Conservation (phyloP, 129 eudicot species). For the Erigeron canadensis region DNA sequence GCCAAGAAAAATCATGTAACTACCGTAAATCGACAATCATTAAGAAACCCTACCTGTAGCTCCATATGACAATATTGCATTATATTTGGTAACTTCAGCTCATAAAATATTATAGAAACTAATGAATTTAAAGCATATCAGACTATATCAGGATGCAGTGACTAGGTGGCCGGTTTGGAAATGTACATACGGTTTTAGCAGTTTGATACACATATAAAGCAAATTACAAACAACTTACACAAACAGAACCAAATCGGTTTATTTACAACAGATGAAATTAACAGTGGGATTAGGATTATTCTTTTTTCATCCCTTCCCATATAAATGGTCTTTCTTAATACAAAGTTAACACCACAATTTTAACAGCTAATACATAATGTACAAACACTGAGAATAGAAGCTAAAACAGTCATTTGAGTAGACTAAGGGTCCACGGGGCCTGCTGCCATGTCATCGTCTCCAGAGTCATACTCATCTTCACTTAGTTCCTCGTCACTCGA, state of each 20-base stretch:
- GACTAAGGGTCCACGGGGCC: slow-evolving; percentile 83
- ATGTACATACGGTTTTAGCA: background rate
- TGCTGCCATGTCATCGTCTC: slow-evolving; percentile 79
- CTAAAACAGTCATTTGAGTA: background rate
- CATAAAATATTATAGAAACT: too few species aligned
- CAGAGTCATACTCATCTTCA: slow-evolving; percentile 67
- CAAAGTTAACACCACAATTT: slow-evolving; percentile 24
- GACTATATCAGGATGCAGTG: background rate
- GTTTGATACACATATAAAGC: background rate
- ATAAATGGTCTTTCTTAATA: slow-evolving; percentile 35
- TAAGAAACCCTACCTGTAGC: too few species aligned
- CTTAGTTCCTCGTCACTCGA: slow-evolving; percentile 85
- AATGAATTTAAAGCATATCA: background rate
- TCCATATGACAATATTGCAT: too few species aligned
- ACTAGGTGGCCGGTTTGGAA: background rate
- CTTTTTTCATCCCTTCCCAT: slow-evolving; percentile 45
- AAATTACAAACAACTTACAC: background rate
- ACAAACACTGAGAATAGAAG: slow-evolving; percentile 32
- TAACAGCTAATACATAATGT: slow-evolving; percentile 37
- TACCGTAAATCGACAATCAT: too few species aligned
- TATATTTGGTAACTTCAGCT: too few species aligned
- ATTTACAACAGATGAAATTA: slow-evolving; percentile 45
- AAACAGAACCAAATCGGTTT: slow-evolving; percentile 27
- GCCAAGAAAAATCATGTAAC: too few species aligned
- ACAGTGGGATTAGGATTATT: slow-evolving; percentile 26